These are phyloP conservation scores for Phoenix roebelenii DNA, from an alignment of 176 grass and related monocot genomes.

Conservation along the genomic window DNA sequence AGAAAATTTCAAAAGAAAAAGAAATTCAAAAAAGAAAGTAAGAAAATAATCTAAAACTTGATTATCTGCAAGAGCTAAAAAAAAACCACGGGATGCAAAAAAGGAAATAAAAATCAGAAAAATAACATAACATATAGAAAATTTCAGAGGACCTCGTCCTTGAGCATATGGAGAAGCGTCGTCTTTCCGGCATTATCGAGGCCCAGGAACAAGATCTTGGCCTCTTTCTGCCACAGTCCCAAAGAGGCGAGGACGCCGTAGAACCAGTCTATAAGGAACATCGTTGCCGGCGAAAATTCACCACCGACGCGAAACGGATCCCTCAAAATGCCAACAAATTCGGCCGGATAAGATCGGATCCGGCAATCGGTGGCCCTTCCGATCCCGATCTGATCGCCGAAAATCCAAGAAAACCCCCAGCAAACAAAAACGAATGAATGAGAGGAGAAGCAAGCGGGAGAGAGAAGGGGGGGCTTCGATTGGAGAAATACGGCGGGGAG, in stretches of 20 bases:
- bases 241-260: conserved; percentile 33
- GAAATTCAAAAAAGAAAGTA: too few relatives aligned
- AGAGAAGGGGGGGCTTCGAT: too few relatives aligned
- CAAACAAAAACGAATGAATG: not conserved
- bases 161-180: conserved; percentile 43
- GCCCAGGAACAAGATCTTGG: conserved; percentile 42
- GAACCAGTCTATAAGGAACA: conserved; percentile 44
- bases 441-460: not conserved
- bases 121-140: not conserved
- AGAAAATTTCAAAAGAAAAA: too few relatives aligned
- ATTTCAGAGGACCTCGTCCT: conserved; percentile 30
- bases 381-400: not conserved
- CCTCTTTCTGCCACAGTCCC: conserved; percentile 40
- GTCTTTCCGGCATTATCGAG: conserved; percentile 40
- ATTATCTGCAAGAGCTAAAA: too few relatives aligned
- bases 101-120: too few relatives aligned
- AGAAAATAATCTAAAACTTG: too few relatives aligned
- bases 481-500: too few relatives aligned
- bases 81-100: too few relatives aligned
- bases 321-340: not conserved
- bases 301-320: not conserved
- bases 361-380: not conserved
- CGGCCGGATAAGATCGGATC: not conserved
- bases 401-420: not conserved
- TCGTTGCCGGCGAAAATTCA: conserved; percentile 9